Evolutionary conservation across 257 asterid species (phyloP).

Genomic region (Forsythia viridissima): DNA sequence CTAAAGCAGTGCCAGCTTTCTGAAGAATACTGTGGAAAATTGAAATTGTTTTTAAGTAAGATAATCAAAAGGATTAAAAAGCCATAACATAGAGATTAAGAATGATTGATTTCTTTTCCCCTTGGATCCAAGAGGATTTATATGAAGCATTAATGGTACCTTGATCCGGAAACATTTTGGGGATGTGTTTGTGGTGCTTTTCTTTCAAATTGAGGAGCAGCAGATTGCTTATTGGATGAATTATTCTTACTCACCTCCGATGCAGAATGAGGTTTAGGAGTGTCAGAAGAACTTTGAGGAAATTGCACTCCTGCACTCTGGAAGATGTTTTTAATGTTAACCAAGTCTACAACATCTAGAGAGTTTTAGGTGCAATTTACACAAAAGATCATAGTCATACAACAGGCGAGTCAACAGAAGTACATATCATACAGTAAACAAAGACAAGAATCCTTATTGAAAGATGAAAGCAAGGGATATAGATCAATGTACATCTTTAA

Average conservation of each 20-base stretch:
- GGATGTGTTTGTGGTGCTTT: constrained; percentile 45
- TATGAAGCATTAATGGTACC: constrained; percentile 46
- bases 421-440: neutral
- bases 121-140: neutral
- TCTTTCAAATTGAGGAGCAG: constrained; percentile 47
- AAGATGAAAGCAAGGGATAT: neutral
- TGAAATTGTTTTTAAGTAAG: neutral
- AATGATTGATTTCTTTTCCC: neutral
- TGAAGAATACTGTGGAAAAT: constrained; percentile 61
- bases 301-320: constrained; percentile 97
- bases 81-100: neutral
- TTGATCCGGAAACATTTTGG: constrained; percentile 56
- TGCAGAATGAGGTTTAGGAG: constrained; percentile 44
- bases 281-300: constrained; percentile 59
- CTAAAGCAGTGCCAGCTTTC: constrained; percentile 87
- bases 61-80: neutral
- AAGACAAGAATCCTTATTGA: neutral
- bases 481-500: neutral
- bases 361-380: neutral
- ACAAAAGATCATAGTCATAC: neutral
- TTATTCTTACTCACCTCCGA: constrained; percentile 37
- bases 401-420: neutral
- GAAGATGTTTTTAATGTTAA: constrained; percentile 27
- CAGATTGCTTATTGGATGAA: constrained; percentile 38
- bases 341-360: neutral